A percentile compares a stretch with the other conserved stretches of the same genome.
These are phyloP conservation scores for Petunia axillaris DNA, from an alignment of 257 asterid genomes.

Conservation along the genomic window DNA sequence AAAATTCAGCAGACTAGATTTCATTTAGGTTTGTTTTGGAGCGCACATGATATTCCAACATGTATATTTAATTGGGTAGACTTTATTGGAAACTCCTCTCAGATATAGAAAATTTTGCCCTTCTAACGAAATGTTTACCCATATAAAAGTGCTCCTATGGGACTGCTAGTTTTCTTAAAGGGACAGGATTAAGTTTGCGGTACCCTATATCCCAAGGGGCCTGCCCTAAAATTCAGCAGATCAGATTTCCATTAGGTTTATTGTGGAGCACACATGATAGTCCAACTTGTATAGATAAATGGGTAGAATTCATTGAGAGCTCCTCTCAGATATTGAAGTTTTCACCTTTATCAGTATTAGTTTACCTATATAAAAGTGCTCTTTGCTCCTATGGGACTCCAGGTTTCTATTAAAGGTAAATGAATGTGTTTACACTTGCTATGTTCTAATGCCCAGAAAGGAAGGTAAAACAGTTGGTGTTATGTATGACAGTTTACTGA, in stretches of 20 bases:
- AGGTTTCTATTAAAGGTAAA: background rate
- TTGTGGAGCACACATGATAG: conserved; percentile 3
- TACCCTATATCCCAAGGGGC: background rate
- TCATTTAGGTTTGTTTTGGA: conserved; percentile 14
- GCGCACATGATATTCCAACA: background rate
- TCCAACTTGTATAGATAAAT: background rate
- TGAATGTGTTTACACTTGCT: background rate
- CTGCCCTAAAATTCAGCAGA: background rate
- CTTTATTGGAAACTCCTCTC: background rate
- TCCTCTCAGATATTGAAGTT: background rate
- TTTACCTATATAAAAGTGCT: background rate
- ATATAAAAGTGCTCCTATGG: background rate
- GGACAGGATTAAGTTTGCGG: too few species aligned
- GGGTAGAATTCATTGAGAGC: background rate
- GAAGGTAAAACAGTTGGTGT: background rate
- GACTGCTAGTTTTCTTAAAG: background rate
- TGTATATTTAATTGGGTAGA: background rate
- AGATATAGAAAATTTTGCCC: background rate
- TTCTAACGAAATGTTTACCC: background rate
- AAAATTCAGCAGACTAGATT: background rate
- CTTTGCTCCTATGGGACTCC: background rate
- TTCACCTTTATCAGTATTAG: background rate
- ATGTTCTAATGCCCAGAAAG: conserved; percentile 9
- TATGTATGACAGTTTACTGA: background rate
- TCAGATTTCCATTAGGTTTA: conserved; percentile 8